phyloP scores from a whole-genome alignment of 805 yeast genomes.

The Cyberlindnera maclurae region DNA sequence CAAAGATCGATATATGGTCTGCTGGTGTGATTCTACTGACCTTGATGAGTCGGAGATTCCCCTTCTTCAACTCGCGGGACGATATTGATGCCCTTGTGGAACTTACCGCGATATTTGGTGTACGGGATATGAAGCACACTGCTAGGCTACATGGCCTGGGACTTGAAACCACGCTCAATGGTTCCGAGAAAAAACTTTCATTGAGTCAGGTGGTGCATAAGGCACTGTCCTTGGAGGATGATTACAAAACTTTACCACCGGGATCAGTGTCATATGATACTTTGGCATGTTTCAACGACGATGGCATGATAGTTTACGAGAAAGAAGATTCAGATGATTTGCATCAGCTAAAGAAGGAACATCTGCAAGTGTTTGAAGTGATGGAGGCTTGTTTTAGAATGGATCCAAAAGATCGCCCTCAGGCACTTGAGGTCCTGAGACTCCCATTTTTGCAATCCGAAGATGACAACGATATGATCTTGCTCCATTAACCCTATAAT shows the following conservation, averaged over 20 bases:
- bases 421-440: slow-evolving; percentile 69
- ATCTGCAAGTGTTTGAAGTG: slow-evolving; percentile 20
- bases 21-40: slow-evolving; percentile 75
- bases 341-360: slow-evolving; percentile 9
- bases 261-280: slow-evolving; percentile 71
- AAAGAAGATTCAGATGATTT: slow-evolving; percentile 4
- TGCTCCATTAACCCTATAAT: slow-evolving; percentile 3
- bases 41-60: slow-evolving; percentile 72
- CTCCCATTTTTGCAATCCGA: slow-evolving; percentile 22
- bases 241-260: slow-evolving; percentile 54
- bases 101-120: slow-evolving; percentile 74
- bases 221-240: slow-evolving; percentile 39
- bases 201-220: slow-evolving; percentile 35
- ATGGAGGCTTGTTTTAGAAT: slow-evolving; percentile 53
- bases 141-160: slow-evolving; percentile 87
- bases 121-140: slow-evolving; percentile 60
- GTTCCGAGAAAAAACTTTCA: slow-evolving; percentile 28
- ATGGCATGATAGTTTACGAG: slow-evolving; percentile 4
- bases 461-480: slow-evolving; percentile 14
- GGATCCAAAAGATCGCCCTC: slow-evolving; percentile 70
- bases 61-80: slow-evolving; percentile 89
- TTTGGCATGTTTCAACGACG: slow-evolving; percentile 29
- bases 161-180: slow-evolving; percentile 57
- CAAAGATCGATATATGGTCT: slow-evolving; percentile 79
- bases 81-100: slow-evolving; percentile 90